phyloP scores from a whole-genome alignment of 2,329 filamentous ascomycete genomes.

The Calcarisporium arbuscula region DNA sequence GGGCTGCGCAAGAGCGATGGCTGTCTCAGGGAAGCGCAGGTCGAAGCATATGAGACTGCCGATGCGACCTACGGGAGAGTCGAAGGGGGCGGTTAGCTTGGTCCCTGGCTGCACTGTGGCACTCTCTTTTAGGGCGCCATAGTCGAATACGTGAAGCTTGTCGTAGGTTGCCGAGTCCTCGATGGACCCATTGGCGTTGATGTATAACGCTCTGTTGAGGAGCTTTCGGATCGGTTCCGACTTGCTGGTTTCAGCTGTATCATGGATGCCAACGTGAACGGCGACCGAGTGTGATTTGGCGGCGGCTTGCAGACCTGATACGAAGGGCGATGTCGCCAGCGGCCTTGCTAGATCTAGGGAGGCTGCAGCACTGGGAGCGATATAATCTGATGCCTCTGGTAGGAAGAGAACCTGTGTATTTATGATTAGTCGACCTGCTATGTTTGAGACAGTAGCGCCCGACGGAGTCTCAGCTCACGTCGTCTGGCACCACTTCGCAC shows the following conservation, averaged over 20 bases:
- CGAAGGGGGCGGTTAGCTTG: conserved; percentile 60
- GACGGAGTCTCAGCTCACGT: conserved; percentile 13
- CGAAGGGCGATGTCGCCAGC: conserved; percentile 62
- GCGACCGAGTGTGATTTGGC: conserved; percentile 59
- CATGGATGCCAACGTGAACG: conserved; percentile 85
- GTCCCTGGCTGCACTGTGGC: conserved; percentile 62
- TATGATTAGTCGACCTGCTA: conserved; percentile 1
- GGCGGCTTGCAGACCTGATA: conserved; percentile 64
- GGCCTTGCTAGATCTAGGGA: conserved; percentile 66
- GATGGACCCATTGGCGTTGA: conserved; percentile 36
- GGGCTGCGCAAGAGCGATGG: conserved; percentile 54
- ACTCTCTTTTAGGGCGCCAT: conserved; percentile 42
- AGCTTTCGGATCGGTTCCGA: conserved; percentile 22
- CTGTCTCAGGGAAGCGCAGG: conserved; percentile 73
- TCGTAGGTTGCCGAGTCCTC: conserved; percentile 54
- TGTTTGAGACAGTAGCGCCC: conserved; percentile 1
- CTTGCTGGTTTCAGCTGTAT: conserved; percentile 40
- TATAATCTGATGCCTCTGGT: conserved; percentile 88
- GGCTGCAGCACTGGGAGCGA: conserved; percentile 61
- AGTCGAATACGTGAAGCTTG: conserved; percentile 88
- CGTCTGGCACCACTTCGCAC: too few species aligned
- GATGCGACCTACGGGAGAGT: conserved; percentile 66
- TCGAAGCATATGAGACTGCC: conserved; percentile 88
- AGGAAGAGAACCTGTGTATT: conserved; percentile 69
- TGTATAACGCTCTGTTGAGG: conserved; percentile 49